A percentile compares a stretch with the other conserved stretches of the same genome.
Evolutionary conservation across 78 protist species (phyloP).

Genomic region (Dictyostelium discoideum): dicty_2.7 NC_007091.3:3624001-3624500

Average conservation of each 20-base stretch:
- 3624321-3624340: constrained; percentile 6
- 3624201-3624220: constrained; percentile 50
- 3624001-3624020: not conserved
- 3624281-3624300: constrained; percentile 22
- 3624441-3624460: not conserved
- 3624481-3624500: constrained; percentile 14
- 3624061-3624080: not conserved
- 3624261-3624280: not conserved
- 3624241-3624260: not conserved
- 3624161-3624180: not conserved
- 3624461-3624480: constrained; percentile 10
- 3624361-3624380: constrained; percentile 44
- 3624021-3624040: not conserved
- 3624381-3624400: constrained; percentile 66
- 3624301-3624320: constrained; percentile 56
- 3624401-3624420: constrained; percentile 67
- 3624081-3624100: not conserved
- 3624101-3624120: not conserved
- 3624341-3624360: constrained; percentile 25
- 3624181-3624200: constrained; percentile 48
- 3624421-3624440: not conserved
- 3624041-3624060: constrained; percentile 6
- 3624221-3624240: constrained; percentile 3
- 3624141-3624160: constrained; percentile 26
- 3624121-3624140: not conserved